Evolutionary conservation across 192 early-diverging fungal species (phyloP), one percentile per base, ranked within the genome.

Genomic region (Gaertneriomyces sp.): DNA sequence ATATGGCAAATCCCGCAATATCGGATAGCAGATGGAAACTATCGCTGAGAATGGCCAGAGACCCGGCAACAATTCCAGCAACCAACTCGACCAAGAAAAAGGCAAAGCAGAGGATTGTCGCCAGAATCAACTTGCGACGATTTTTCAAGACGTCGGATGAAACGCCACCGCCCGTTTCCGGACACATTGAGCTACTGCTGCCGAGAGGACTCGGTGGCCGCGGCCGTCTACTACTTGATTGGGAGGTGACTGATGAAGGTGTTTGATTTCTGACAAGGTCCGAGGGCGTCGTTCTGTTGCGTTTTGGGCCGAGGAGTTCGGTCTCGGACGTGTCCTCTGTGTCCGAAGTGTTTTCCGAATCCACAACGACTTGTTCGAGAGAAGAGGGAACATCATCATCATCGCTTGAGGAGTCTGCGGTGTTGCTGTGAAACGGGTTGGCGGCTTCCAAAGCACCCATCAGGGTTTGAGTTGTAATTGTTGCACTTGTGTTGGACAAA

Each of bases 41-140:
- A 64, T 92, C 90, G 45, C 79, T 82, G 52, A 92, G 65, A n/a
- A 92, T 81, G 1, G 90, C 90, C 50, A 91, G 73, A n/a, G 85
- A 86, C 5, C 78, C 81, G n/a, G 86, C 71, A 71, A 78, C 73
- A 19, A 81, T 70, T 9, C 85, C 89, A 20, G 82, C 88, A 39
- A 79, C 47, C 19, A 90, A 69, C 66, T 90, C 89, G 8, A 85
- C 76, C 7, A 70, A 12, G 73, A 90, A 89, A 61, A 90, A 90
- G 0, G 74, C 53, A 25, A 80, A 74, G 14, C 85, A 85, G 12
- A 90, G 63, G 5, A 41, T 69, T 20, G 79, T 79, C 2, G 88
- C 89, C 42, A 84, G 77, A 60, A 79, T 61, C 41, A 89, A 73
- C 38, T 80, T 77, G 9, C 55, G 52, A 58, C 45, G 25, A 61